phyloP scores from a whole-genome alignment of 2,329 filamentous ascomycete genomes.

The Penicillium sclerotiorum region DNA sequence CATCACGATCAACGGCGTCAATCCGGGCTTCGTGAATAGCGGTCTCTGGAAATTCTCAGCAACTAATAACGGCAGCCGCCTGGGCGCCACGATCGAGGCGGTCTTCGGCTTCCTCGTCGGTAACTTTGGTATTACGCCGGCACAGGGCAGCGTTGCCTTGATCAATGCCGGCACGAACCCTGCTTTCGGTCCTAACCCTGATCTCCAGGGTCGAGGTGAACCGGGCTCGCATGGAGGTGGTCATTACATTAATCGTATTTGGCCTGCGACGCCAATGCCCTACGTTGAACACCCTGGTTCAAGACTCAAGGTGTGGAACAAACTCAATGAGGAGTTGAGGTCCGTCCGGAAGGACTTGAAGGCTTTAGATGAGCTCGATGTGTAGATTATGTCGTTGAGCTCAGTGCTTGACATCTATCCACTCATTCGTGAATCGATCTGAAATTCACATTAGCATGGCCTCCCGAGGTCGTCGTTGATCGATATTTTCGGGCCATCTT shows the following conservation, averaged over 20 bases:
- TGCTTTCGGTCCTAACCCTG: constrained; percentile 6
- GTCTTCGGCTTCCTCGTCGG: background rate
- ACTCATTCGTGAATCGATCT: too few relatives aligned
- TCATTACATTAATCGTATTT: constrained; percentile 10
- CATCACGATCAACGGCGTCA: constrained; percentile 1
- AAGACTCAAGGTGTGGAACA: constrained; percentile 1
- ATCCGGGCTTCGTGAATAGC: constrained; percentile 3
- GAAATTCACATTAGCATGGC: too few relatives aligned
- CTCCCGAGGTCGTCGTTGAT: too few relatives aligned
- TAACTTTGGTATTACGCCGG: background rate
- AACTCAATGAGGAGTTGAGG: background rate
- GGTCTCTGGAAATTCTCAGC: constrained; percentile 4
- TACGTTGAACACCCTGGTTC: background rate
- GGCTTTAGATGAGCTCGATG: background rate
- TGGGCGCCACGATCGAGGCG: background rate
- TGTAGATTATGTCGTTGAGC: too few relatives aligned
- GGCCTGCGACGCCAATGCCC: constrained; percentile 1
- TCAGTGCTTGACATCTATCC: too few relatives aligned
- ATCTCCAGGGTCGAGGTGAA: constrained; percentile 2
- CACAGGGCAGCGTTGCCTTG: constrained; percentile 8
- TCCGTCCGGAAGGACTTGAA: background rate
- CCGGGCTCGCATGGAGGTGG: constrained; percentile 2
- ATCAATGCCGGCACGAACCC: constrained; percentile 4
- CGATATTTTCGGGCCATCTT: too few relatives aligned
- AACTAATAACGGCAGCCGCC: background rate